Evolutionary conservation across 495 filamentous ascomycete genomes (phyloP).

Genomic region (Venustampulla echinocandica): DNA sequence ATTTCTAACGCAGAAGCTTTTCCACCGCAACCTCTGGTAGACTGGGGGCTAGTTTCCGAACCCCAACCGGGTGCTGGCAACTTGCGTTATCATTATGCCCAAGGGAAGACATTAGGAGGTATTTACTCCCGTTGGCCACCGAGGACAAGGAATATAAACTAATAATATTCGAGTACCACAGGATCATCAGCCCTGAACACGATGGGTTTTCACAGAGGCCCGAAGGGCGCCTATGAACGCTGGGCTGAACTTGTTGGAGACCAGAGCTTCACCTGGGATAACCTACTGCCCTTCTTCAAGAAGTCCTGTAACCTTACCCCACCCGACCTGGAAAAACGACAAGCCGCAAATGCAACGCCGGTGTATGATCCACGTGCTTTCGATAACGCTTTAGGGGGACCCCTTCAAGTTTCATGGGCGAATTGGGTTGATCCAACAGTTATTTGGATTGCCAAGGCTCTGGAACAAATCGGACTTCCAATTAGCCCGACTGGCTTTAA

Average conservation of each 20-base stretch:
- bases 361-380: slow-evolving; percentile 33
- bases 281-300: slow-evolving; percentile 46
- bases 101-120: slow-evolving; percentile 23
- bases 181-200: slow-evolving; percentile 26
- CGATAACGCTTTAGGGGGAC: slow-evolving; percentile 28
- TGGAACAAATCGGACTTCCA: slow-evolving; percentile 29
- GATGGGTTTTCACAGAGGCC: slow-evolving; percentile 28
- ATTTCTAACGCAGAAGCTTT: slow-evolving; percentile 4
- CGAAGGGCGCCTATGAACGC: slow-evolving; percentile 34
- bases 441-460: slow-evolving; percentile 28
- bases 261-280: slow-evolving; percentile 42
- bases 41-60: slow-evolving; percentile 45
- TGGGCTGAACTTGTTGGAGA: slow-evolving; percentile 55
- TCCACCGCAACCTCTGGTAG: slow-evolving; percentile 9
- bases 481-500: slow-evolving; percentile 31
- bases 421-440: slow-evolving; percentile 32
- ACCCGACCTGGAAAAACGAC: slow-evolving; percentile 30
- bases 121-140: too few species aligned
- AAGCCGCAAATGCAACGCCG: slow-evolving; percentile 36
- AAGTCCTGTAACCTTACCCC: slow-evolving; percentile 43
- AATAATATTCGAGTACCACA: too few species aligned
- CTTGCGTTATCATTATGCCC: slow-evolving; percentile 20
- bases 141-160: too few species aligned
- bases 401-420: slow-evolving; percentile 42
- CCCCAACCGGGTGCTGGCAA: slow-evolving; percentile 41